Percentiles rank a stretch among this genome's conserved stretches.
Conservation (phyloP, 2,329 filamentous ascomycete genomes). For the Calonectria pteridis region DNA sequence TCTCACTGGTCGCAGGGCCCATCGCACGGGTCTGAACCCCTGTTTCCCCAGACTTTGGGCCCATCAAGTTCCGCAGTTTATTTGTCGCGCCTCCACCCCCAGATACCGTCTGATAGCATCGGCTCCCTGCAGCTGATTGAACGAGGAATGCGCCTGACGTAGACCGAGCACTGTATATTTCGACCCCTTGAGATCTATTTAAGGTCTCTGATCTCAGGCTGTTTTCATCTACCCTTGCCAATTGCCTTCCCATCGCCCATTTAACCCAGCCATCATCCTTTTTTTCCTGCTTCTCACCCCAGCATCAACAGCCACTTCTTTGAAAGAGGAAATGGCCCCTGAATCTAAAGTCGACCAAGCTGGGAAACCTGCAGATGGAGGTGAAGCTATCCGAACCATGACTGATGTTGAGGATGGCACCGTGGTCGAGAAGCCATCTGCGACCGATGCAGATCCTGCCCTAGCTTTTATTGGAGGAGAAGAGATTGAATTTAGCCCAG, state of each 20-base stretch:
- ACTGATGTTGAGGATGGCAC: constrained; percentile 21
- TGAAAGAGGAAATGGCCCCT: background rate
- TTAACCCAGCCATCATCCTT: background rate
- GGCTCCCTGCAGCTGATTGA: background rate
- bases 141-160: background rate
- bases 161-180: background rate
- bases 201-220: background rate
- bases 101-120: constrained; percentile 3
- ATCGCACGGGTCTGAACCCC: background rate
- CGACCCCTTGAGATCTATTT: background rate
- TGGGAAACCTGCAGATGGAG: constrained; percentile 2
- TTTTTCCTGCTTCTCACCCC: background rate
- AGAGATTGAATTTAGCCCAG: constrained; percentile 28
- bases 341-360: background rate
- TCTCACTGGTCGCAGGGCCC: background rate
- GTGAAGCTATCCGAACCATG: constrained; percentile 13
- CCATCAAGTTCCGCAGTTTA: background rate
- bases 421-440: constrained; percentile 8
- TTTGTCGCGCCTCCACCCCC: background rate
- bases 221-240: background rate
- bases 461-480: constrained; percentile 13
- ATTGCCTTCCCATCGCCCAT: background rate
- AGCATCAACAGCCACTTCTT: background rate
- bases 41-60: background rate
- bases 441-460: constrained; percentile 10